Conservation (phyloP, 257 asterid genomes). For the Solanum paucissectum region DNA sequence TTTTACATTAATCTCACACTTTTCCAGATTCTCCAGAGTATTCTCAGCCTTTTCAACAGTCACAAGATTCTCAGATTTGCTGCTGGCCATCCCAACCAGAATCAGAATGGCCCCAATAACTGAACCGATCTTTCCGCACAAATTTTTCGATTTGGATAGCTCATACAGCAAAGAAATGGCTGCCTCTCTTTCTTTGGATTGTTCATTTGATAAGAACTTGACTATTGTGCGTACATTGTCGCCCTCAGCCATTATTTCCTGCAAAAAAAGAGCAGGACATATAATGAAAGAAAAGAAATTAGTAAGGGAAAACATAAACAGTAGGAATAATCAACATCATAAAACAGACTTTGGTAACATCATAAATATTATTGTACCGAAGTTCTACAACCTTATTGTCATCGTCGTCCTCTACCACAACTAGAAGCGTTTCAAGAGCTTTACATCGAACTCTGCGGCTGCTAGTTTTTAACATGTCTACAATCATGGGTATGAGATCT, state of each 20-base stretch:
- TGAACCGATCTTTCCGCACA: constrained; percentile 80
- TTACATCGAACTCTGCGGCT: constrained; percentile 63
- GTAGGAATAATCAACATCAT: background rate
- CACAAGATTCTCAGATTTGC: constrained; percentile 64
- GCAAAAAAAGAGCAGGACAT: constrained; percentile 9
- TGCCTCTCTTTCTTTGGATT: constrained; percentile 82
- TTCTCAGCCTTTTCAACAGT: constrained; percentile 74
- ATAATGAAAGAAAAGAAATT: background rate
- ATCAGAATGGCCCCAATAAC: constrained; percentile 81
- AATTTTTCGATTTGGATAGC: constrained; percentile 66
- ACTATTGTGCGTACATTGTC: constrained; percentile 81
- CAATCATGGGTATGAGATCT: constrained; percentile 77
- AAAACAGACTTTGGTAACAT: background rate
- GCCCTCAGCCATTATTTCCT: constrained; percentile 93
- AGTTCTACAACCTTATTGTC: constrained; percentile 76
- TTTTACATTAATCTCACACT: constrained; percentile 80
- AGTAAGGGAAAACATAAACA: background rate
- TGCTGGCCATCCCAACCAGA: constrained; percentile 87
- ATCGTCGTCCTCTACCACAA: constrained; percentile 71
- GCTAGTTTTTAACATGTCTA: constrained; percentile 54
- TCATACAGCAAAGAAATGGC: constrained; percentile 77
- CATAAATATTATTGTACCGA: background rate
- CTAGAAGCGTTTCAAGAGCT: constrained; percentile 76
- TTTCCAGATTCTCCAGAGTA: constrained; percentile 71
- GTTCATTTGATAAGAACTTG: constrained; percentile 65